A percentile compares a stretch with the other conserved stretches of the same genome.
These are phyloP conservation scores for Ophiognomonia clavigignenti-juglandacearum DNA, from an alignment of 2,329 filamentous ascomycete genomes.

Conservation along the genomic window DNA sequence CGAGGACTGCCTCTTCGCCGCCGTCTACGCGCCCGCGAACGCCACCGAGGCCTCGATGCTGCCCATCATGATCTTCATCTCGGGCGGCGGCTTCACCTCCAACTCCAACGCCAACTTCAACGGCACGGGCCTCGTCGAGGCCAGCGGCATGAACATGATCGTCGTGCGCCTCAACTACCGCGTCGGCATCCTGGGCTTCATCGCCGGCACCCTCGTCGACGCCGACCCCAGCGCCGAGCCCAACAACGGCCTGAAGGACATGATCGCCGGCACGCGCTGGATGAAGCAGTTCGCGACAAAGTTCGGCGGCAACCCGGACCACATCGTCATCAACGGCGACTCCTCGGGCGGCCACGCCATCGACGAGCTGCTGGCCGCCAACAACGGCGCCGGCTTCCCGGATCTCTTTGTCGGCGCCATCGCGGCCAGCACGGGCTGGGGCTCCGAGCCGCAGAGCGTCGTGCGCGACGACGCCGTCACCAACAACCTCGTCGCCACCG, in stretches of 20 bases:
- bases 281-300: conserved; percentile 9
- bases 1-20: conserved; percentile 12
- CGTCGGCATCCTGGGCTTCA: conserved; percentile 10
- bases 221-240: conserved; percentile 2
- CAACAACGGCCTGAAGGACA: conserved; percentile 11
- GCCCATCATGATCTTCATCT: conserved; percentile 9
- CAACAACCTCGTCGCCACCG: conserved; percentile 7
- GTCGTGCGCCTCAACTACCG: conserved; percentile 9
- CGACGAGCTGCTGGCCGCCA: conserved; percentile 10
- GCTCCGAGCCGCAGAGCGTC: background rate
- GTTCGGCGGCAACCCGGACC: conserved; percentile 12
- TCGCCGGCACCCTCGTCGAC: conserved; percentile 6
- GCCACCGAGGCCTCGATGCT: conserved; percentile 7
- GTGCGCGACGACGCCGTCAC: conserved; percentile 3
- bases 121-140: conserved; percentile 7
- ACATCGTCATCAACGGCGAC: conserved; percentile 7
- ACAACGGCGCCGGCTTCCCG: conserved; percentile 9
- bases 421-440: conserved; percentile 10
- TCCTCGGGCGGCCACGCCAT: conserved; percentile 8
- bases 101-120: conserved; percentile 12
- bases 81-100: conserved; percentile 7
- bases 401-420: conserved; percentile 9
- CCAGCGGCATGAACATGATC: conserved; percentile 9
- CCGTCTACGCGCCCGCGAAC: conserved; percentile 8
- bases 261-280: conserved; percentile 9